phyloP scores from a whole-genome alignment of 177 flowering plant species.

The Tripterygium wilfordii region DNA sequence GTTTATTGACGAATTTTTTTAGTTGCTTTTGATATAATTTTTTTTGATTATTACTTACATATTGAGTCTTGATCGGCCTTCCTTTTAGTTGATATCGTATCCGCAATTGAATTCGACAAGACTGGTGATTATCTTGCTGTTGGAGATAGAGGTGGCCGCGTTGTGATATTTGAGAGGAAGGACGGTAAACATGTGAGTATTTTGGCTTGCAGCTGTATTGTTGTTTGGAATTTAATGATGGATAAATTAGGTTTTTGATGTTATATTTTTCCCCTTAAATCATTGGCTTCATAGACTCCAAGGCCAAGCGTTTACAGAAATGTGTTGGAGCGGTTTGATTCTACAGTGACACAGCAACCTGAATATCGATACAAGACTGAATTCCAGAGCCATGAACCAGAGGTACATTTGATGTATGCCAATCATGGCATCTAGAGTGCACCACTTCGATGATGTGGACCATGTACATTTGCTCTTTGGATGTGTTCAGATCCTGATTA shows the following conservation, averaged over 20 bases:
- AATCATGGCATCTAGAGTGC: too few species aligned
- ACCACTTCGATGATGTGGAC: not conserved
- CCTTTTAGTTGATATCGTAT: slow-evolving; percentile 51
- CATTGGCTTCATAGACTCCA: slow-evolving; percentile 17
- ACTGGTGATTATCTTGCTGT: slow-evolving; percentile 63
- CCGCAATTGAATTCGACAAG: slow-evolving; percentile 68
- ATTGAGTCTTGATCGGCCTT: not conserved
- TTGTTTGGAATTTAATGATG: slow-evolving; percentile 8
- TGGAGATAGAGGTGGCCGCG: slow-evolving; percentile 77
- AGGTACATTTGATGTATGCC: slow-evolving; percentile 34
- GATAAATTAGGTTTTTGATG: slow-evolving; percentile 3
- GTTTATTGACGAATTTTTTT: too few species aligned
- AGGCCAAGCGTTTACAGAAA: slow-evolving; percentile 22
- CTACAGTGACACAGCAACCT: slow-evolving; percentile 25
- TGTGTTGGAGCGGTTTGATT: slow-evolving; percentile 53
- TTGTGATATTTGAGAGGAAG: slow-evolving; percentile 49
- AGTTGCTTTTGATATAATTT: not conserved
- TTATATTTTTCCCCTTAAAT: slow-evolving; percentile 10
- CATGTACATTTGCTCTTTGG: too few species aligned
- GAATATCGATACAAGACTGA: slow-evolving; percentile 62
- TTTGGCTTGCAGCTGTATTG: slow-evolving; percentile 7
- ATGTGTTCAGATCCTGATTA: not conserved
- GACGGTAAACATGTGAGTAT: slow-evolving; percentile 41
- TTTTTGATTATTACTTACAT: not conserved
- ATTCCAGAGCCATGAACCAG: slow-evolving; percentile 86